A percentile compares a stretch with the other conserved stretches of the same genome.
Conservation (phyloP, 139 green algal genomes). For the Diplosphaera chodatii region DNA sequence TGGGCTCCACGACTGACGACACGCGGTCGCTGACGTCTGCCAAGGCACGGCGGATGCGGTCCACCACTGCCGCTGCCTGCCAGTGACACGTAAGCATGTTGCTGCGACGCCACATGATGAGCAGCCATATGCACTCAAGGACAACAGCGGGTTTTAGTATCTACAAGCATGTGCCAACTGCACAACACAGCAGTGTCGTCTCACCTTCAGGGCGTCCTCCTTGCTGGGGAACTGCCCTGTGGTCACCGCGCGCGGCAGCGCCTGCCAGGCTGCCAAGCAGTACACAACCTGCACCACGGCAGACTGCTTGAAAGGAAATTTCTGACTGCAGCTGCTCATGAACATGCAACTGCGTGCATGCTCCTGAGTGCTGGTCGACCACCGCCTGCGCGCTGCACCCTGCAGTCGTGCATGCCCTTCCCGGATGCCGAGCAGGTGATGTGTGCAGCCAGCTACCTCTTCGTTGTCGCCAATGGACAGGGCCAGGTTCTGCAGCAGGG, state of each 20-base stretch:
- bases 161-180: neutral
- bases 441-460: slow-evolving; percentile 45
- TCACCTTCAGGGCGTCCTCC: slow-evolving; percentile 73
- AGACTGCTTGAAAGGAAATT: no score
- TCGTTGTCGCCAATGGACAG: slow-evolving; percentile 89
- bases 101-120: no score
- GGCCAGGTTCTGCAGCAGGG: slow-evolving; percentile 94
- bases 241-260: slow-evolving; percentile 56
- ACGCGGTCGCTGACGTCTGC: slow-evolving; percentile 52
- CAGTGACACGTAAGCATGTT: no score
- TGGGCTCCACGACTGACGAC: slow-evolving; percentile 40
- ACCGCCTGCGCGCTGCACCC: no score
- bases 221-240: slow-evolving; percentile 50
- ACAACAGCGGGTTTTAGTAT: no score
- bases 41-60: slow-evolving; percentile 77
- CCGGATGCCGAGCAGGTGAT: no score
- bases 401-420: no score
- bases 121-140: no score
- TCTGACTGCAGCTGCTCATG: no score
- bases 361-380: no score
- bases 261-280: slow-evolving; percentile 87
- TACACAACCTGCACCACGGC: slow-evolving; percentile 66
- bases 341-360: no score
- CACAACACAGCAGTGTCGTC: neutral
- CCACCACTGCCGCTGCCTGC: slow-evolving; percentile 78